Percentiles rank a stretch among this genome's conserved stretches.
Conservation (phyloP, 441 rosid genomes). For the Mallotus japonicus region DNA sequence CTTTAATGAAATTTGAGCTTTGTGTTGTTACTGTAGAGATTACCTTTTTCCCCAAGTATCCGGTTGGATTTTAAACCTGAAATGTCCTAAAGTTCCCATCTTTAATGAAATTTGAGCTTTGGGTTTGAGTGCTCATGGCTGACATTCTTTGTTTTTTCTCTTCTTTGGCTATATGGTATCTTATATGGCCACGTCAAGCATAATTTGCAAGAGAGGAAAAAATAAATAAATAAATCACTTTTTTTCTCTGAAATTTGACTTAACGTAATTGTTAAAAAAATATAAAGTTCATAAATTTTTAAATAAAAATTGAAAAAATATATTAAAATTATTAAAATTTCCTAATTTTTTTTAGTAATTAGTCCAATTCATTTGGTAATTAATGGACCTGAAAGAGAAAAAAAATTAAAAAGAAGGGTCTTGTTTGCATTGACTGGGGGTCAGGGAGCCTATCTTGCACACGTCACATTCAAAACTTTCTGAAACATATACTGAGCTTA, state of each 20-base stretch:
- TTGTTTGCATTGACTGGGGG: slow-evolving; percentile 3
- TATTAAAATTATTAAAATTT: too few species aligned
- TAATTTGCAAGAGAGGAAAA: too few species aligned
- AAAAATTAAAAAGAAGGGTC: too few species aligned
- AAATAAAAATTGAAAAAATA: too few species aligned
- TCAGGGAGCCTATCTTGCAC: neutral
- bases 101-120: neutral
- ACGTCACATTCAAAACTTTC: slow-evolving; percentile 13
- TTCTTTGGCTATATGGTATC: too few species aligned
- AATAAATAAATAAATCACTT: too few species aligned
- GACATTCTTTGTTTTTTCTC: too few species aligned
- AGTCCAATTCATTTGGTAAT: neutral
- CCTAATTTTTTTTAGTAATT: too few species aligned
- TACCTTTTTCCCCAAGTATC: neutral
- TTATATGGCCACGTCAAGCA: neutral
- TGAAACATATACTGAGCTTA: neutral
- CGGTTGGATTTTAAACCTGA: neutral
- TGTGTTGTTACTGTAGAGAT: neutral
- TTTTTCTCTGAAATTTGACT: too few species aligned
- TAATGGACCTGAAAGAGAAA: neutral
- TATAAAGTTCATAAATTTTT: too few species aligned
- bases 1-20: too few species aligned
- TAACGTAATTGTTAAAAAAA: too few species aligned
- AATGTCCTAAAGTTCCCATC: neutral
- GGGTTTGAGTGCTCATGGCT: neutral